Evolutionary conservation across 768 basidiomycete species (phyloP), one percentile per base, ranked within the genome.

Genomic region (Pseudohyphozyma bogoriensis): DNA sequence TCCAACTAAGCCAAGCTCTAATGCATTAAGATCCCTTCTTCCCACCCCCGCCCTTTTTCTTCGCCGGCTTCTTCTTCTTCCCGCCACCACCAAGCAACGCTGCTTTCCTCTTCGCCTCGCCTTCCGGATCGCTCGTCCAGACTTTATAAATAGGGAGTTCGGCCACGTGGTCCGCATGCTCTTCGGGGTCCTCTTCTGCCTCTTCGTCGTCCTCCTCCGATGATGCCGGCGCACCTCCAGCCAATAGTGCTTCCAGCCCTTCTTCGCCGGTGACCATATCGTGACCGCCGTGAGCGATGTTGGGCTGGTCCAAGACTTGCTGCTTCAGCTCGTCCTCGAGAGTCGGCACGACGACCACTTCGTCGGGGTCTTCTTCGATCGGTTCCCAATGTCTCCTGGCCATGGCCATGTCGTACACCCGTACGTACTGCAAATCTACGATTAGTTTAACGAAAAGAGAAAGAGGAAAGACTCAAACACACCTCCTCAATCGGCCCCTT

Each of bases 401-500:
- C 10, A 60, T 22, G 13, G 59, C 59, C 16, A 28, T 22, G 15
- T 54, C 52, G 46, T 60, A 60, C 16, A 54, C 59, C 10, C 52
- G 45, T 20, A 42, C 16, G 31, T 54, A 54, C 52, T 59, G 58
- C 4, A 12, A 32, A 12, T 20, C 4, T 9, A 58, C 0, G 31
- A 13, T 10, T 12, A 20, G 26, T n/a, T 15, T 32, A 9, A 10
- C 20, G 26, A 26, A 3, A 12, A 18, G 15, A 18, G 9, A 16
- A 31, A 1, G 35, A 49, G 8, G n/a, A 10, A 36, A 26, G 12
- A 18, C 4, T 31, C 31, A 16, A 18, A 39, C 49, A n/a, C 51
- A 61, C 60, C 55, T 62, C 60, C 35, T 62, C 60, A 3, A 62
- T 32, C 0, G 60, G 60, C 1, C 60, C 60, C 0, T 32, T 12